phyloP scores from a whole-genome alignment of 2,329 filamentous ascomycete species.

The Neofusicoccum umdonicola region DNA sequence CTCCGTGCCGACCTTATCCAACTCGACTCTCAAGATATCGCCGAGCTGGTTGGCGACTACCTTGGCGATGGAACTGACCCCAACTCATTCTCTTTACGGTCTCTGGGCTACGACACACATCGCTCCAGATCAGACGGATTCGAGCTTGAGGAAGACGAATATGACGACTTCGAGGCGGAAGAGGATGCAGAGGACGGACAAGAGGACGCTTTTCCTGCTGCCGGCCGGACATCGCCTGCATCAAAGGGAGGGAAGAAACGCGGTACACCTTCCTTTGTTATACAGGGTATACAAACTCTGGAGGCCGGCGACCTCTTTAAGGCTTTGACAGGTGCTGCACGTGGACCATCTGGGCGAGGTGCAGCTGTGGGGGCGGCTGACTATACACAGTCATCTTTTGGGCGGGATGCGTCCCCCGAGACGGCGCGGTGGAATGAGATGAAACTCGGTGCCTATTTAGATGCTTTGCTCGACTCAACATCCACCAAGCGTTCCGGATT shows the following conservation, averaged over 20 bases:
- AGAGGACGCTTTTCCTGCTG: not conserved
- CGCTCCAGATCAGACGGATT: constrained; percentile 24
- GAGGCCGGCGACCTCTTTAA: not conserved
- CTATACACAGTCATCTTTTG: not conserved
- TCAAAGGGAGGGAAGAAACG: constrained; percentile 22
- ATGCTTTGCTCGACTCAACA: constrained; percentile 32
- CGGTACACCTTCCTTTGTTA: not conserved
- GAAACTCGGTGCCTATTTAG: constrained; percentile 34
- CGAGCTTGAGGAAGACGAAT: constrained; percentile 45
- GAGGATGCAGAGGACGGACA: constrained; percentile 38
- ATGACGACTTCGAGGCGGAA: constrained; percentile 46
- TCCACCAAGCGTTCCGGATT: constrained; percentile 28
- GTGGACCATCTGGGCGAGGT: not conserved
- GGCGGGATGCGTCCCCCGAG: not conserved
- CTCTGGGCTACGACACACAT: constrained; percentile 55
- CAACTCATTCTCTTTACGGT: constrained; percentile 43
- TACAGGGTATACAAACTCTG: not conserved
- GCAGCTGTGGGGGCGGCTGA: not conserved
- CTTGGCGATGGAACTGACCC: constrained; percentile 60
- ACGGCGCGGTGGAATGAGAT: constrained; percentile 34
- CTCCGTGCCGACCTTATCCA: constrained; percentile 66
- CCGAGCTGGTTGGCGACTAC: constrained; percentile 67
- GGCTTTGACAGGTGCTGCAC: not conserved
- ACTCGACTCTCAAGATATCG: constrained; percentile 68
- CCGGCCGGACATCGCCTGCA: not conserved